Evolutionary conservation across 2,329 filamentous ascomycete species (phyloP), one percentile per base, ranked within the genome.

Genomic region (Beauveria asiatica): DNA sequence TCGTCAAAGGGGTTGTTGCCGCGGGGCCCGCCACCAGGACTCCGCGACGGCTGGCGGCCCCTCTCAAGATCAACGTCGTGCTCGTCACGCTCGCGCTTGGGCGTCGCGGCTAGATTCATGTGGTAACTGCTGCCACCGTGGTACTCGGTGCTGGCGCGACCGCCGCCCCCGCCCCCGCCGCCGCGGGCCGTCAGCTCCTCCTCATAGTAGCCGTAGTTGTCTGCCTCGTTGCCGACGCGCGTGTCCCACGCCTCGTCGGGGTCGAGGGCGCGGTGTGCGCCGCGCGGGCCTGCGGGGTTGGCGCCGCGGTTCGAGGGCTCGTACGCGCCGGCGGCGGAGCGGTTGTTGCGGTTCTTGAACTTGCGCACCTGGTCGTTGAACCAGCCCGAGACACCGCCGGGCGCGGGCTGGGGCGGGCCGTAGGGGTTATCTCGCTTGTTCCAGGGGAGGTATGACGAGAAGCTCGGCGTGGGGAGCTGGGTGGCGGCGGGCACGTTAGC

Each of bases 201-300:
- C 69, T 90, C 87, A 72, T 90, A 90, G 23, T 78, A 77, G 2
- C 82, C 83, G 70, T 86, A 85, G 13, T 74, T 75, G 68, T 88
- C 85, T 19, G 86, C 83, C 72, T 92, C 89, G 66, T 85, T 80
- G 61, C 88, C 89, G 5, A 95, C 89, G 62, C 89, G 80, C 64
- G 89, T 75, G 74, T 94, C 90, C 91, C 91, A 96, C 2, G 90
- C 89, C 69, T 92, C 89, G 70, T 95, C 90, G 1, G 89, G 89
- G 68, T 94, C 90, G 50, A 91, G 80, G 4, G 85, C 78, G 1
- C 86, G 84, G 70, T 88, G 86, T 23, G 84, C 84, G 58, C 82
- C 74, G 59, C 79, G 78, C 59, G 77, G 75, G 50, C 75, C 75
- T 39, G 72, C 64, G 21, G 67, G 68, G 59, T 72, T 72, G 11